Base-by-base conservation (phyloP, 177 flowering plant species). In the Tripterygium wilfordii region DNA sequence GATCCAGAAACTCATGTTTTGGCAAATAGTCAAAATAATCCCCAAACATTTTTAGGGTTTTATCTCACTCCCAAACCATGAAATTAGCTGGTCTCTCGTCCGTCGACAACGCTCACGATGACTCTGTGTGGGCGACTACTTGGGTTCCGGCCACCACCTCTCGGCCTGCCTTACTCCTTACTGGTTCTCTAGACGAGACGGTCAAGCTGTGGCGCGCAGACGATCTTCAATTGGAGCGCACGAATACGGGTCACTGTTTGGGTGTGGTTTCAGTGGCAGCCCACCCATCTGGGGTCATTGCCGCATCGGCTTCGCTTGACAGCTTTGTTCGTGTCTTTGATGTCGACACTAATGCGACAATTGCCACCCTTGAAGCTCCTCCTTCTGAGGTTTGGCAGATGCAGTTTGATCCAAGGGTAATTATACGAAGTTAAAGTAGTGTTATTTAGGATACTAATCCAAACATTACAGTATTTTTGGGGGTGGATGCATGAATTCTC, bases 321-420 rank as follows among this genome's bases (percentile, higher is more conserved):
- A 84, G 96, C 74, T 89, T 89, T 57, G 69, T 92, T 25, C 68
- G 97, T n/a, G 96, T 92, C 4, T 92, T 92, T 36, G 92, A 92
- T 51, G 97, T 92, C 6, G 88, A 80, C 41, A 67, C 89, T 25
- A 92, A 92, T 54, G 69, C 76, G 37, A 89, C 96, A 17, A 75
- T 92, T 26, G 82, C 99, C 48, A 79, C 89, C 19, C 95, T 92
- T 42, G 97, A 89, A 61, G 89, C 96, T 28, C 88, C 97, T 1
- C 96, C 99, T 1, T 86, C 96, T 36, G 97, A 92, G 66, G 91
- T 86, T 50, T 92, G 97, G 97, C 90, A 89, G 64, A 70, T 92
- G 95, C 77, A 72, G 61, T 92, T 92, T 51, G 72, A 89, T 59
- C 99, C 99, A 33, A 63, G 63, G 94, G 99, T 86, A 54, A 25